These are phyloP conservation scores for Kluyveromyces sp. DNA, from an alignment of 1,139 yeast species.

Conservation along the genomic window DNA sequence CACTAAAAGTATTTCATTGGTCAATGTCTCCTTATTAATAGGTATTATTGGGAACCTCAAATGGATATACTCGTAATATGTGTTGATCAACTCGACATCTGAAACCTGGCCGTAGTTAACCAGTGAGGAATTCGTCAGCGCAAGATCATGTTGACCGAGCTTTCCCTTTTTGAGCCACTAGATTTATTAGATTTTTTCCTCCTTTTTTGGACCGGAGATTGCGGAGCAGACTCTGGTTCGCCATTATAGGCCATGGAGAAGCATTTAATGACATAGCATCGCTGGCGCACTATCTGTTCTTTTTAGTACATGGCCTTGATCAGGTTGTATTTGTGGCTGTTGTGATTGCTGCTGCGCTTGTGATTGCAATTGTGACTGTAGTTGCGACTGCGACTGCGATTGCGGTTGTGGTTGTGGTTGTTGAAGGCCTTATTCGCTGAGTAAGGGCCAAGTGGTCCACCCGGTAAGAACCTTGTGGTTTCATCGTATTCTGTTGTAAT, in stretches of 20 bases:
- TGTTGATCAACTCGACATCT: conserved; percentile 28
- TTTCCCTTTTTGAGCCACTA: conserved; percentile 1
- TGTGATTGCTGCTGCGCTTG: conserved; percentile 7
- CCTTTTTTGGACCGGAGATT: conserved; percentile 3
- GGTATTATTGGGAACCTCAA: conserved; percentile 52
- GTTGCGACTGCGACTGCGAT: not conserved
- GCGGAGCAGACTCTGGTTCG: not conserved
- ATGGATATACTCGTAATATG: conserved; percentile 50
- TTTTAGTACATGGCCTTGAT: not conserved
- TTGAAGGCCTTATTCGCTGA: not conserved
- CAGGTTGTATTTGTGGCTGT: not conserved
- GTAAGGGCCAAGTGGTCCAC: no score
- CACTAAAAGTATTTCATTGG: conserved; percentile 28
- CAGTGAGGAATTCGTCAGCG: conserved; percentile 7
- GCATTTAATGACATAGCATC: conserved; percentile 1
- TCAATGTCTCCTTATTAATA: conserved; percentile 35
- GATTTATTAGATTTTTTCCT: not conserved
- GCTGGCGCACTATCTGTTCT: conserved; percentile 1
- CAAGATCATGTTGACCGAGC: not conserved
- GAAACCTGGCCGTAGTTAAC: conserved; percentile 25
- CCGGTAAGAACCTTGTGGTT: no score
- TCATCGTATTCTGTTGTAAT: not conserved
- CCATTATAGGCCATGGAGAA: not conserved
- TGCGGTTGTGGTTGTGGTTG: conserved; percentile 6
- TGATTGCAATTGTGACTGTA: not conserved